phyloP scores from a whole-genome alignment of 495 filamentous ascomycete species.

The Jackrogersella multiformis region DNA sequence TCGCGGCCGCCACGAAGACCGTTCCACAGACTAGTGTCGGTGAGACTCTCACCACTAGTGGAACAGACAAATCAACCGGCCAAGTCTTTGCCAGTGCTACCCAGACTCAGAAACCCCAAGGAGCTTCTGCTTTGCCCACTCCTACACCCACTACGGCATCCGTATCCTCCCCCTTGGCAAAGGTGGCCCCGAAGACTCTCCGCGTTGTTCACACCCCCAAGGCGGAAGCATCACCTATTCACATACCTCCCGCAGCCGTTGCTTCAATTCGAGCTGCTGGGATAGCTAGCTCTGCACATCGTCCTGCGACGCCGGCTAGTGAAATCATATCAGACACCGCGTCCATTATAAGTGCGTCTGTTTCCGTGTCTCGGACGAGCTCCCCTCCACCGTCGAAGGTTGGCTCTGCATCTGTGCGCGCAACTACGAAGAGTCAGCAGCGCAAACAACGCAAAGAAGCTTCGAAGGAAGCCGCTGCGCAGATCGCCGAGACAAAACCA shows the following conservation, averaged over 20 bases:
- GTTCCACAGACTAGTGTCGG: slow-evolving; percentile 38
- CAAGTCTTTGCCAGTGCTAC: slow-evolving; percentile 20
- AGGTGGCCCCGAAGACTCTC: slow-evolving; percentile 64
- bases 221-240: slow-evolving; percentile 64
- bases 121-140: slow-evolving; percentile 57
- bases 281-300: slow-evolving; percentile 60
- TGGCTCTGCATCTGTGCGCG: slow-evolving; percentile 77
- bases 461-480: slow-evolving; percentile 65
- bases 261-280: slow-evolving; percentile 49
- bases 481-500: slow-evolving; percentile 64
- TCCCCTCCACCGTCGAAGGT: slow-evolving; percentile 80
- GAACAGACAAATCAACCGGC: slow-evolving; percentile 43
- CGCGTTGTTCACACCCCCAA: slow-evolving; percentile 79
- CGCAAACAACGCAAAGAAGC: slow-evolving; percentile 86
- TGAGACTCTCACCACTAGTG: slow-evolving; percentile 34
- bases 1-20: slow-evolving; percentile 63
- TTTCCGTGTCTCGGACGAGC: slow-evolving; percentile 77
- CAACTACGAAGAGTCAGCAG: slow-evolving; percentile 88
- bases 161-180: slow-evolving; percentile 56
- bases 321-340: slow-evolving; percentile 82
- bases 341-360: slow-evolving; percentile 76
- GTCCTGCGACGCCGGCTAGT: slow-evolving; percentile 80
- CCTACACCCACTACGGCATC: slow-evolving; percentile 62
- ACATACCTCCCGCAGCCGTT: slow-evolving; percentile 32
- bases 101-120: slow-evolving; percentile 43